Conservation (phyloP, 2,329 filamentous ascomycete species). For the Albifimbria verrucaria region DNA sequence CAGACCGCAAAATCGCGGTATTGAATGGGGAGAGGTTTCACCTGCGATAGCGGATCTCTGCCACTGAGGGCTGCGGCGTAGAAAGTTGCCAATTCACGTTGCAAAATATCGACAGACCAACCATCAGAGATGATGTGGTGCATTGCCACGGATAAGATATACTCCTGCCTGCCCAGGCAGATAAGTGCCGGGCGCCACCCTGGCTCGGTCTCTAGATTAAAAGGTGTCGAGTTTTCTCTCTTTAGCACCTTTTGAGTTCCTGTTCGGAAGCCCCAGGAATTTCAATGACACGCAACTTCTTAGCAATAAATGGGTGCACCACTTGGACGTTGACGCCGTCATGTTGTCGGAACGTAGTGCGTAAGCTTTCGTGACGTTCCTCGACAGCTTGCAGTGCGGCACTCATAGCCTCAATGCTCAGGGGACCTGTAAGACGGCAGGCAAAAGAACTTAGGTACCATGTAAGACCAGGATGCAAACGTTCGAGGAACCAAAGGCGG, state of each 20-base stretch:
- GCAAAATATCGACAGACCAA: background rate
- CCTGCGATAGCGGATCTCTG: background rate
- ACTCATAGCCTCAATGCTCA: background rate
- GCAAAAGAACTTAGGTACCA: conserved; percentile 7
- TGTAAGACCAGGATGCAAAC: conserved; percentile 4
- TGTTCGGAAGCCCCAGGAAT: background rate
- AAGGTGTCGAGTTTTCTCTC: conserved; percentile 1
- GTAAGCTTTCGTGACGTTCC: conserved; percentile 7
- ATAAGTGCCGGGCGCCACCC: conserved; percentile 3
- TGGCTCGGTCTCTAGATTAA: background rate
- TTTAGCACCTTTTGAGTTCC: background rate
- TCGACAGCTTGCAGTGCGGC: conserved; percentile 6
- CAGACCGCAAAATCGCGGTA: background rate
- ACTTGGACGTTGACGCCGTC: conserved; percentile 4
- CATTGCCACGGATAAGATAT: conserved; percentile 8
- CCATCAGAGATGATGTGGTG: conserved; percentile 11
- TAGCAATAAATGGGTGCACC: background rate
- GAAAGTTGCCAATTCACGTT: background rate
- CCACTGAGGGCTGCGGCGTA: background rate
- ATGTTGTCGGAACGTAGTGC: conserved; percentile 4
- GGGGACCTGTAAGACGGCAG: background rate
- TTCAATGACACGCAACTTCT: background rate
- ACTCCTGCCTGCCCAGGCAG: background rate
- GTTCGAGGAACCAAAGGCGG: conserved; percentile 10
- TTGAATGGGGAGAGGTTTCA: background rate